These are phyloP conservation scores for Venturia oleaginea DNA, from an alignment of 2,329 filamentous ascomycete genomes.

Conservation along the genomic window DNA sequence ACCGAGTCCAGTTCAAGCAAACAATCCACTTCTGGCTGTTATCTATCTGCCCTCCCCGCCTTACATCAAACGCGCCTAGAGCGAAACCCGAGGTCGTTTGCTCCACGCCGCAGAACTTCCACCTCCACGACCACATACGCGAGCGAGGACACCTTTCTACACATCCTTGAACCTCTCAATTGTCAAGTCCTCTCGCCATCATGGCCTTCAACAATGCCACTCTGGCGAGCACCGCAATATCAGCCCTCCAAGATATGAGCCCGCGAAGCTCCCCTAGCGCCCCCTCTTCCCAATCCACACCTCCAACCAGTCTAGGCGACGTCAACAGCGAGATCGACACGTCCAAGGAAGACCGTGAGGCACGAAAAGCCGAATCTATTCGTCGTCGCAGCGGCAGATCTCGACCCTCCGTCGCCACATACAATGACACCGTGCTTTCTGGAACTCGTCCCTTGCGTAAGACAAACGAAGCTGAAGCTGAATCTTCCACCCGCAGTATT, in stretches of 20 bases:
- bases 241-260: slow-evolving; percentile 14
- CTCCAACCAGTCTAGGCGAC: slow-evolving; percentile 58
- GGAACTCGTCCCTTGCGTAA: slow-evolving; percentile 46
- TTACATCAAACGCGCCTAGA: neutral
- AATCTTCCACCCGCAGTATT: slow-evolving; percentile 19
- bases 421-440: slow-evolving; percentile 56
- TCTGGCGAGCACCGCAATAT: neutral
- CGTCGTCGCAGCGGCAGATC: slow-evolving; percentile 44
- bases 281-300: slow-evolving; percentile 50
- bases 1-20: neutral
- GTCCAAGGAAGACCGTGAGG: slow-evolving; percentile 14
- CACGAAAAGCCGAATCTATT: slow-evolving; percentile 17
- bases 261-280: slow-evolving; percentile 39
- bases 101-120: neutral
- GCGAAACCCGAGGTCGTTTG: slow-evolving; percentile 6
- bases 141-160: neutral
- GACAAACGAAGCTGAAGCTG: neutral
- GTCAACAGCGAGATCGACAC: slow-evolving; percentile 44
- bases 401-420: slow-evolving; percentile 49
- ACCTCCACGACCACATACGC: neutral
- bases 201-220: neutral
- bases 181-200: neutral
- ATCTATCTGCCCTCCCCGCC: neutral
- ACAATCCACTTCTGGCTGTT: neutral
- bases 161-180: neutral